These are phyloP conservation scores for Mycothermus thermophilus DNA, from an alignment of 495 filamentous ascomycete species.

Conservation along the genomic window DNA sequence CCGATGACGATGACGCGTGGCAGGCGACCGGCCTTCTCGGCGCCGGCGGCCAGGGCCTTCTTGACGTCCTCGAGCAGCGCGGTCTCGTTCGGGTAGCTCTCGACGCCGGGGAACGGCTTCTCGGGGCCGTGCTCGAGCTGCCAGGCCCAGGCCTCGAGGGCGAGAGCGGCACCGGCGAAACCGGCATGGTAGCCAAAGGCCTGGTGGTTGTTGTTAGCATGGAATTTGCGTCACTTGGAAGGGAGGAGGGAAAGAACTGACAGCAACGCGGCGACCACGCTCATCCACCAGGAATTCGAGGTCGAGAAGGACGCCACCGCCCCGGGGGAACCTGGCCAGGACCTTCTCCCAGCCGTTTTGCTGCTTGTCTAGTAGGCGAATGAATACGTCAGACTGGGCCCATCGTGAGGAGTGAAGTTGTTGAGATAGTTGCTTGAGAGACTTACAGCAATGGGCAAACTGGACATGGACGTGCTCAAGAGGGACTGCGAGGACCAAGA, in stretches of 20 bases:
- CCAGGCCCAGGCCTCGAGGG: conserved; percentile 79
- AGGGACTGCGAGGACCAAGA: conserved; percentile 43
- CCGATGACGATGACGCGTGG: conserved; percentile 49
- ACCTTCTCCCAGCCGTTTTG: conserved; percentile 77
- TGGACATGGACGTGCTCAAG: conserved; percentile 78
- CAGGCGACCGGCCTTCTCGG: conserved; percentile 45
- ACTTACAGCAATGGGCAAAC: conserved; percentile 48
- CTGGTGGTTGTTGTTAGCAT: no score
- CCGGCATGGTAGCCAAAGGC: conserved; percentile 60
- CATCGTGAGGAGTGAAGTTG: conserved; percentile 18
- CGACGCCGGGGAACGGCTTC: conserved; percentile 51
- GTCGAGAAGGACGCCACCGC: conserved; percentile 73
- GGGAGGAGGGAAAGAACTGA: conserved; percentile 8
- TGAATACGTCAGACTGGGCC: not conserved
- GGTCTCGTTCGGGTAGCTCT: conserved; percentile 62
- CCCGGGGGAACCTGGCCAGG: conserved; percentile 66
- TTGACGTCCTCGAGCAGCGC: conserved; percentile 62
- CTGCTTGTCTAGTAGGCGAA: conserved; percentile 57
- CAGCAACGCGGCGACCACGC: conserved; percentile 64
- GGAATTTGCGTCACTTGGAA: no score
- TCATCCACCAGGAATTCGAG: conserved; percentile 84
- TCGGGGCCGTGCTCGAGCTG: conserved; percentile 50
- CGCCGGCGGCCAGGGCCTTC: conserved; percentile 52
- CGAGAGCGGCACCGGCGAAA: conserved; percentile 69
- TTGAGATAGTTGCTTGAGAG: not conserved